Evolutionary conservation across 2,329 filamentous ascomycete genomes (phyloP).

Genomic region (Colletotrichum truncatum): DNA sequence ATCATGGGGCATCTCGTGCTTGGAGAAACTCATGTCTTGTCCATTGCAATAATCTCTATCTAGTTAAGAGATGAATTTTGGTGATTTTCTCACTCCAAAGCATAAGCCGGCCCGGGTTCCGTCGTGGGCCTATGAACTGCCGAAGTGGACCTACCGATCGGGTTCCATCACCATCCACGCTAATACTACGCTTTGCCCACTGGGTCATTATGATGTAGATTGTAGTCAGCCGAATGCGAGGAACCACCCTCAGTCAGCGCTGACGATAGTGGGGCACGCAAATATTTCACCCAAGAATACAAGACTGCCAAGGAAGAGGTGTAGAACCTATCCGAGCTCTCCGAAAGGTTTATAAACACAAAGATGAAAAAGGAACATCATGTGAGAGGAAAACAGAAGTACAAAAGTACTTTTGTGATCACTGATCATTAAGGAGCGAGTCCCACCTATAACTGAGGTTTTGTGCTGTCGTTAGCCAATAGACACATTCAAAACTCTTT

Average conservation of each 20-base stretch:
- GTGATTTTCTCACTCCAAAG: neutral
- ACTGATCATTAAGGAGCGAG: too few species aligned
- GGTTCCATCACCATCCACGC: neutral
- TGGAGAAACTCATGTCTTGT: too few species aligned
- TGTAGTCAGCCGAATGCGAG: neutral
- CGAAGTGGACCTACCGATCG: slow-evolving; percentile 1
- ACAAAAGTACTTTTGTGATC: neutral
- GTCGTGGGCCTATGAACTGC: slow-evolving; percentile 6
- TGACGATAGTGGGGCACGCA: neutral
- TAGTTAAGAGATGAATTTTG: neutral
- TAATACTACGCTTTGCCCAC: neutral
- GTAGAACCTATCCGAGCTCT: slow-evolving; percentile 1
- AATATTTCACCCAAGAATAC: neutral
- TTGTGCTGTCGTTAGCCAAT: too few species aligned
- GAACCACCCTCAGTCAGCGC: neutral
- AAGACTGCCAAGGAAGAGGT: neutral
- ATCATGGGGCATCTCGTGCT: too few species aligned
- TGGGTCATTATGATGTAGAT: neutral
- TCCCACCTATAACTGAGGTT: too few species aligned
- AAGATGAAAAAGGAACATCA: neutral
- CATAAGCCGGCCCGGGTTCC: neutral
- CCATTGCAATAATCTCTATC: too few species aligned
- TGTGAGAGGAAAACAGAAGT: neutral
- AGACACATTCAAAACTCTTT: too few species aligned
- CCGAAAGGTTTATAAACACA: neutral